Conservation (phyloP, 129 eudicot genomes). For the Mikania micrantha region DNA sequence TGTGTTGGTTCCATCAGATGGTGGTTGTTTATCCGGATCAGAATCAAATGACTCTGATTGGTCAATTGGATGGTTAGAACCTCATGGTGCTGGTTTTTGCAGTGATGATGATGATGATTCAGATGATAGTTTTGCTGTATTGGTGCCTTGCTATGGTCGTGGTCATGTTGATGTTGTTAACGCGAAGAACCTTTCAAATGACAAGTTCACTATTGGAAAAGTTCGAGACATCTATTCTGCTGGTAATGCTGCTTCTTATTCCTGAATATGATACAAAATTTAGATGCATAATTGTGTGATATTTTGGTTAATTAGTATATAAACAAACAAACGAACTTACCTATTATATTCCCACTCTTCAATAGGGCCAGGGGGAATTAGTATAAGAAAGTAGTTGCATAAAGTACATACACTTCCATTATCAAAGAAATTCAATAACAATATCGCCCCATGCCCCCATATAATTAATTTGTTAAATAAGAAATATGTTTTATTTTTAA, state of each 20-base stretch:
- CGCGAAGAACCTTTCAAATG: constrained; percentile 24
- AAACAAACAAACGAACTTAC: too few species aligned
- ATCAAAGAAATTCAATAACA: neutral
- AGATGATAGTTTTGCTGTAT: constrained; percentile 71
- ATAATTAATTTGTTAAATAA: neutral
- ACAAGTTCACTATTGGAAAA: constrained; percentile 32
- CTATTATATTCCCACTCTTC: too few species aligned
- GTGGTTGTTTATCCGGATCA: constrained; percentile 76
- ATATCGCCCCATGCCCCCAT: neutral
- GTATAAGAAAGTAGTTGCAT: neutral
- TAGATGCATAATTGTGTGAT: constrained; percentile 12
- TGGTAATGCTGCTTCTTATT: constrained; percentile 37
- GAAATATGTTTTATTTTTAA: neutral
- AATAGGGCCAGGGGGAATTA: too few species aligned
- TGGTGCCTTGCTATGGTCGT: constrained; percentile 78
- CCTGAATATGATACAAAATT: neutral
- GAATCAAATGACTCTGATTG: constrained; percentile 92
- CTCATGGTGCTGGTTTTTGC: constrained; percentile 76
- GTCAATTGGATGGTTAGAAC: constrained; percentile 92
- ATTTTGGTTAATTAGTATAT: neutral
- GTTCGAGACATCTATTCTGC: constrained; percentile 37
- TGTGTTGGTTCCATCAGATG: constrained; percentile 81
- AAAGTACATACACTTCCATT: neutral
- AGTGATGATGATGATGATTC: constrained; percentile 56
- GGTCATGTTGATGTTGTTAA: constrained; percentile 23